Conservation (phyloP, 78 protist genomes). For the Tieghemostelium lacteum region DNA sequence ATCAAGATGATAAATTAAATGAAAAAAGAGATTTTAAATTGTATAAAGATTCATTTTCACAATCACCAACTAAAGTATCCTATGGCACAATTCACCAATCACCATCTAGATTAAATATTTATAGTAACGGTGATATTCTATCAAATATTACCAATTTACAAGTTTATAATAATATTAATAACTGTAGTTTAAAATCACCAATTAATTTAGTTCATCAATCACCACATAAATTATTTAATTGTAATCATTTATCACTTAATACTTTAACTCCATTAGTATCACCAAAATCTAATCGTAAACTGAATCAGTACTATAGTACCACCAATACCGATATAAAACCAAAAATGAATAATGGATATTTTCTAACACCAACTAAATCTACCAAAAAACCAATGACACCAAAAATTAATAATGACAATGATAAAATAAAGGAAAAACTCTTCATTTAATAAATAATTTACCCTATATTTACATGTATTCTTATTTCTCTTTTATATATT, state of each 20-base stretch:
- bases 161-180: neutral
- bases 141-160: neutral
- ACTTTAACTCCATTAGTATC: constrained; percentile 16
- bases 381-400: neutral
- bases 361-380: constrained; percentile 10
- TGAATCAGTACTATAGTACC: neutral
- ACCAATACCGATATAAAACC: neutral
- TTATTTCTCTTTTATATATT: neutral
- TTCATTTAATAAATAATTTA: neutral
- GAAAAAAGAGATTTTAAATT: neutral
- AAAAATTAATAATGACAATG: too few species aligned
- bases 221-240: neutral
- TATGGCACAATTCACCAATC: constrained; percentile 17
- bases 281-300: constrained; percentile 17
- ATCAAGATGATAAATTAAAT: neutral
- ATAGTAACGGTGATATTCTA: neutral
- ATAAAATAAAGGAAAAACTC: too few species aligned
- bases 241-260: neutral
- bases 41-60: constrained; percentile 72
- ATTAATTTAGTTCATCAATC: neutral
- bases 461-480: neutral
- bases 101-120: constrained; percentile 33
- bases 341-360: neutral
- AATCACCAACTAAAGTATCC: constrained; percentile 38
- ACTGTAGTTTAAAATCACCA: neutral